Conservation (phyloP, 352 stramenopile genomes). For the Globisporangium emineosum region DNA sequence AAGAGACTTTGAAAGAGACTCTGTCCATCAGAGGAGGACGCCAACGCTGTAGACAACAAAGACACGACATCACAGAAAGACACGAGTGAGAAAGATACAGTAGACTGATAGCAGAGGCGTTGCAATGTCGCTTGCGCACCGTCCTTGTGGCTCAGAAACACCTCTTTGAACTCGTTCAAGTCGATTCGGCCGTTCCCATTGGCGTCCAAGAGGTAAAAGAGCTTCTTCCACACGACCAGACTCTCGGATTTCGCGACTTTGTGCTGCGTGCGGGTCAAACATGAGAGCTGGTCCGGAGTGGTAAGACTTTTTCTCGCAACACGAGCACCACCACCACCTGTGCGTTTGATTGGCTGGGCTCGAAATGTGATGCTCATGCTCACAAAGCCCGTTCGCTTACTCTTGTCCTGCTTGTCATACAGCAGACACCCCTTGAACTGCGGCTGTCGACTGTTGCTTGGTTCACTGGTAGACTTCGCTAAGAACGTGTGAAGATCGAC, state of each 20-base stretch:
- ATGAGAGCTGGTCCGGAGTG: neutral
- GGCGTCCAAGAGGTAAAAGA: slow-evolving; percentile 64
- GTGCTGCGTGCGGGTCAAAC: neutral
- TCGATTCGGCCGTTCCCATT: slow-evolving; percentile 58
- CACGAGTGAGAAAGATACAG: neutral
- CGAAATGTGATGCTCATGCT: slow-evolving; percentile 23
- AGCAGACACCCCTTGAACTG: slow-evolving; percentile 24
- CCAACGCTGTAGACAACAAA: slow-evolving; percentile 27
- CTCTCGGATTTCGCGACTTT: slow-evolving; percentile 18
- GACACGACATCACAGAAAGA: neutral
- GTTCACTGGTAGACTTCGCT: slow-evolving; percentile 4
- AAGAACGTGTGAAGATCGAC: slow-evolving; percentile 18
- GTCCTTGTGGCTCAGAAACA: slow-evolving; percentile 36
- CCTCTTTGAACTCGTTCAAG: slow-evolving; percentile 45
- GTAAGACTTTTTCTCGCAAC: too few species aligned
- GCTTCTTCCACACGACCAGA: slow-evolving; percentile 56
- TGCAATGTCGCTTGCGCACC: slow-evolving; percentile 26
- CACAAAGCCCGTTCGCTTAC: slow-evolving; percentile 16
- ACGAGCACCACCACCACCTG: neutral
- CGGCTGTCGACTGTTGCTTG: neutral
- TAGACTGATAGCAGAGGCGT: too few species aligned
- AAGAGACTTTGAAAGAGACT: slow-evolving; percentile 39
- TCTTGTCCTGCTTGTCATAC: slow-evolving; percentile 19
- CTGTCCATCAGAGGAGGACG: slow-evolving; percentile 32
- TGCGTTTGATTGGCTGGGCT: neutral